Percentiles rank a stretch among this genome's conserved stretches.
Conservation (phyloP, 2,329 filamentous ascomycete genomes). For the Anthostomella pinea region DNA sequence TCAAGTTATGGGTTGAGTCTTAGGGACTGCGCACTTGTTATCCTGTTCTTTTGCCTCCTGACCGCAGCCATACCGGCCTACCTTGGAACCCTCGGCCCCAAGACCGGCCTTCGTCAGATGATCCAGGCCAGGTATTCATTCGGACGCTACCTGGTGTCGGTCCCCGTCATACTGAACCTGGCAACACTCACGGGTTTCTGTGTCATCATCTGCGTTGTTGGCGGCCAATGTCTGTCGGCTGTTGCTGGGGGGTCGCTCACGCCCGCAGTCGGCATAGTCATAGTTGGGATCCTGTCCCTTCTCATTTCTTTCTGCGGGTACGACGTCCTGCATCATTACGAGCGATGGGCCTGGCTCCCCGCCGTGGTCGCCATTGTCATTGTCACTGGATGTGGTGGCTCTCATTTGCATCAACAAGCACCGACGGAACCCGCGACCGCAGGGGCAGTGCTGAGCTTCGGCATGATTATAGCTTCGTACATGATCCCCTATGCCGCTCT, state of each 20-base stretch:
- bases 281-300: slow-evolving; percentile 56
- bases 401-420: slow-evolving; percentile 47
- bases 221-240: slow-evolving; percentile 56
- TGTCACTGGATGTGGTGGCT: slow-evolving; percentile 51
- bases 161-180: slow-evolving; percentile 62
- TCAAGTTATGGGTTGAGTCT: slow-evolving; percentile 53
- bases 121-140: slow-evolving; percentile 63
- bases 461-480: slow-evolving; percentile 60
- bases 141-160: slow-evolving; percentile 55
- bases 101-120: slow-evolving; percentile 64
- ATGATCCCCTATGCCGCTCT: slow-evolving; percentile 61
- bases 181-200: slow-evolving; percentile 63
- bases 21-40: slow-evolving; percentile 56
- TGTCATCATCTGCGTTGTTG: slow-evolving; percentile 59
- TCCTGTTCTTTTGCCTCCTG: slow-evolving; percentile 60
- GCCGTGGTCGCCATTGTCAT: slow-evolving; percentile 54
- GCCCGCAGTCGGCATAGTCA: slow-evolving; percentile 57
- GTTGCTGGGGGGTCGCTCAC: slow-evolving; percentile 48
- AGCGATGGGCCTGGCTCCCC: slow-evolving; percentile 56
- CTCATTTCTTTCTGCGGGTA: slow-evolving; percentile 62
- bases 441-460: slow-evolving; percentile 51
- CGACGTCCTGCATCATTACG: slow-evolving; percentile 53
- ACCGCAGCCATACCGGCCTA: slow-evolving; percentile 53
- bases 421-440: slow-evolving; percentile 41
- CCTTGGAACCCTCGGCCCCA: slow-evolving; percentile 56